These are phyloP conservation scores for Citrullus colocynthis DNA, from an alignment of 306 rosid species.

Conservation along the genomic window DNA sequence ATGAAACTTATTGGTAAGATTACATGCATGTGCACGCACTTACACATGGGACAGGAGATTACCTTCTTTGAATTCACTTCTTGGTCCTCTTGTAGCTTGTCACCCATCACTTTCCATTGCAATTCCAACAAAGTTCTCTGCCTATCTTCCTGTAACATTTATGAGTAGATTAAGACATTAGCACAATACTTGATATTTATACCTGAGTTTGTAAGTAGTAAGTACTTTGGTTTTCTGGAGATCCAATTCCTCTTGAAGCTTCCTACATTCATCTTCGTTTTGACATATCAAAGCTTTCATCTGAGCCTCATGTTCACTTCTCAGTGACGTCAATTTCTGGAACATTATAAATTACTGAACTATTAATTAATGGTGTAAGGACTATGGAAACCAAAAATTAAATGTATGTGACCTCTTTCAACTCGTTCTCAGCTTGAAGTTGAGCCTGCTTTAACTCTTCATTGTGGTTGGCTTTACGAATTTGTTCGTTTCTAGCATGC, in stretches of 20 bases:
- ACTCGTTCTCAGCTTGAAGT: conserved; percentile 58
- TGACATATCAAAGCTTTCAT: conserved; percentile 60
- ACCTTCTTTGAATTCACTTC: conserved; percentile 87
- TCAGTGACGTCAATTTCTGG: conserved; percentile 50
- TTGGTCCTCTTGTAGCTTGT: conserved; percentile 73
- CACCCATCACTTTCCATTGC: conserved; percentile 97
- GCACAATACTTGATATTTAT: neutral
- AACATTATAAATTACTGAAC: neutral
- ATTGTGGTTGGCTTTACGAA: conserved; percentile 38
- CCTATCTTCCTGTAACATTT: conserved; percentile 67
- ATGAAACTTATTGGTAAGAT: neutral
- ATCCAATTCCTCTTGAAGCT: conserved; percentile 80
- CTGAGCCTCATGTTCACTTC: conserved; percentile 73
- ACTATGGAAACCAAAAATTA: neutral
- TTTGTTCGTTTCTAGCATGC: conserved; percentile 39
- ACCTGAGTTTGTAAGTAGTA: conserved; percentile 16
- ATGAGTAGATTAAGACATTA: conserved; percentile 5
- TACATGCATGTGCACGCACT: neutral
- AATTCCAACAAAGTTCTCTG: conserved; percentile 86
- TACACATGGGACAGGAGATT: conserved; percentile 13
- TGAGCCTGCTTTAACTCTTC: conserved; percentile 50
- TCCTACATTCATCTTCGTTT: conserved; percentile 70
- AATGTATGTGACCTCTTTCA: conserved; percentile 52
- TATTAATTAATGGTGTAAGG: neutral
- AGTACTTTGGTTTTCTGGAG: conserved; percentile 79